Evolutionary conservation across 2,329 filamentous ascomycete genomes (phyloP), one percentile per base, ranked within the genome.

Genomic region (Sclerotinia minor): DNA sequence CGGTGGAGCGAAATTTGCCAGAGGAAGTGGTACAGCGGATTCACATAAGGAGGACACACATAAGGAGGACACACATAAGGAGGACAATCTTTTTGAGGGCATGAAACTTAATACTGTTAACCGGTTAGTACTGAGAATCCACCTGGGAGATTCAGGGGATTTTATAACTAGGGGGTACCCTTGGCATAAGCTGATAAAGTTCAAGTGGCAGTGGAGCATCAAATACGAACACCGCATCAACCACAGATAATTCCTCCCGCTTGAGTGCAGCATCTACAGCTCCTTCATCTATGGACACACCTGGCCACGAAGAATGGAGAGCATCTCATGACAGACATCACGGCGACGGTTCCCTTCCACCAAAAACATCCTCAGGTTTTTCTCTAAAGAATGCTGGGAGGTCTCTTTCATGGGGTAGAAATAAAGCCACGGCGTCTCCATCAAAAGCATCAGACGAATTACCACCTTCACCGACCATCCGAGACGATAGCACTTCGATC

Each of bases 201-300:
- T 67, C 35, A 73, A 78, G 76, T 72, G 75, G 75, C 66, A 78
- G 77, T 75, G 76, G 75, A 68, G 73, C 73, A 53, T 78, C 77
- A 4, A 76, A 78, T 66, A 75, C 75, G 47, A 77, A 76, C 70
- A 77, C 75, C 47, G 71, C 73, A 59, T 77, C 76, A 29, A 77
- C 75, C 4, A 74, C 76, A 54, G 76, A 77, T 59, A 76, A 77
- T 69, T 78, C 77, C 1, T 78, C 77, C 17, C 72, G 77, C 55
- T 64, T 77, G 55, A 78, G 77, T 69, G 76, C 75, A 53, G 72
- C 75, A 50, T 78, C 77, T 45, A 77, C 77, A 29, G 73, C 76
- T 21, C 74, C 77, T 38, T 78, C 77, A 21, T 77, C 76, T 7
- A 76, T 73, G 53, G 75, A 76, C 67, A 59, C 69, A 49, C 69